Percentiles rank a stretch among this genome's conserved stretches.
Conservation (phyloP, 768 basidiomycete species). For the Glaciozyma antarctica region DNA sequence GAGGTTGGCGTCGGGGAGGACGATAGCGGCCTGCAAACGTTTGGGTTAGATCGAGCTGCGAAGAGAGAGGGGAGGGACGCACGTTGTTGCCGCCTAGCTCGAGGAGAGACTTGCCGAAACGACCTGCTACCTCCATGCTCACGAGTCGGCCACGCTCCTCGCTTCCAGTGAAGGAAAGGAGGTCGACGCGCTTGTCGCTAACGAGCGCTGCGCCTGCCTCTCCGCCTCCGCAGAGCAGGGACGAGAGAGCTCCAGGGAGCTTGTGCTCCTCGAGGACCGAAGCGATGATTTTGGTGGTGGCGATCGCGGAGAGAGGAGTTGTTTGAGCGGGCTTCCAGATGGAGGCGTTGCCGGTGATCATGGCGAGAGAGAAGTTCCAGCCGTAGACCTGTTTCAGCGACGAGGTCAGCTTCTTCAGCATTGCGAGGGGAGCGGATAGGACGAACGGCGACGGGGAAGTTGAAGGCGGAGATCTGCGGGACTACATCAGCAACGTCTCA, state of each 20-base stretch:
- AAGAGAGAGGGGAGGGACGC: constrained; percentile 37
- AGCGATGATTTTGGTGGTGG: constrained; percentile 74
- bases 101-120: constrained; percentile 76
- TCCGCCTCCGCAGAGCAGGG: constrained; percentile 72
- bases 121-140: constrained; percentile 72
- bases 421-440: neutral
- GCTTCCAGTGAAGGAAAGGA: constrained; percentile 93
- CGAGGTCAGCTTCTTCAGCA: neutral
- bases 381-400: constrained; percentile 5
- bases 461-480: constrained; percentile 66
- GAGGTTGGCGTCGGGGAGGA: constrained; percentile 90
- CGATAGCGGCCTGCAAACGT: constrained; percentile 58
- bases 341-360: constrained; percentile 84
- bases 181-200: constrained; percentile 60
- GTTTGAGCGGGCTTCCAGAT: constrained; percentile 91
- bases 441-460: constrained; percentile 89
- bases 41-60: neutral
- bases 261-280: constrained; percentile 70
- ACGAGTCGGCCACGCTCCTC: constrained; percentile 78
- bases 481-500: neutral
- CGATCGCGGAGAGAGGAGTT: constrained; percentile 67
- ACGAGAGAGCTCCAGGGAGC: constrained; percentile 71
- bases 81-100: constrained; percentile 96
- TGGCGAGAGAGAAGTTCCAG: constrained; percentile 82
- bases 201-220: constrained; percentile 72